phyloP scores from a whole-genome alignment of 140 eudicot genomes.

The Erigeron philadelphicus region DNA sequence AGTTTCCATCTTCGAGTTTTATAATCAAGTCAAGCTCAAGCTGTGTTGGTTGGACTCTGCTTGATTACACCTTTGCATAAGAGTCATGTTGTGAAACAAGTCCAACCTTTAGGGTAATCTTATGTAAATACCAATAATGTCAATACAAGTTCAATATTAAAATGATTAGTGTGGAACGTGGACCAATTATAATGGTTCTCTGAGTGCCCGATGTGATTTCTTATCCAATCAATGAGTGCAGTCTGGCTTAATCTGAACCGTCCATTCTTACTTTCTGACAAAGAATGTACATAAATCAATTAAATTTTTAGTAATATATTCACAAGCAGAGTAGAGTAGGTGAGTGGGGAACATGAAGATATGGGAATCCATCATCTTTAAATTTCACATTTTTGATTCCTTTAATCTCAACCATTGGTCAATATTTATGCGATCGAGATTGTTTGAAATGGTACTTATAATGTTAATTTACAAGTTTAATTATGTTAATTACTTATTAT shows the following conservation, averaged over 20 bases:
- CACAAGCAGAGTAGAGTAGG: conserved; percentile 24
- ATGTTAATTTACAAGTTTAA: no score
- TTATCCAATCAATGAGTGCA: conserved; percentile 39
- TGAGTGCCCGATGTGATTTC: conserved; percentile 28
- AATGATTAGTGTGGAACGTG: conserved; percentile 35
- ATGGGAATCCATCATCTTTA: conserved; percentile 30
- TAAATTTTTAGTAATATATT: conserved; percentile 17
- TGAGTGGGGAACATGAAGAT: conserved; percentile 37
- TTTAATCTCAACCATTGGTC: conserved; percentile 21
- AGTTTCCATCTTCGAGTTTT: no score
- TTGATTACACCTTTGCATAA: not conserved
- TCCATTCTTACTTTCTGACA: conserved; percentile 24
- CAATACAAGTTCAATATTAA: not conserved
- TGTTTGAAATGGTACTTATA: not conserved
- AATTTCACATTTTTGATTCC: conserved; percentile 23
- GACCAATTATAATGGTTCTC: conserved; percentile 33
- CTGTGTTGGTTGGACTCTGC: no score
- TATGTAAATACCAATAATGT: conserved; percentile 1
- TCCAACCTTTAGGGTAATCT: conserved; percentile 5
- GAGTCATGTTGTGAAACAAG: conserved; percentile 3
- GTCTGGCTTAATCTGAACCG: conserved; percentile 36
- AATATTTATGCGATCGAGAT: conserved; percentile 9
- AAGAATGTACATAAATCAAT: not conserved
- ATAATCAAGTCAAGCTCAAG: no score
- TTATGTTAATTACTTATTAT: no score